phyloP scores from a whole-genome alignment of 2,329 filamentous ascomycete species.

The Alternaria viburni region DNA sequence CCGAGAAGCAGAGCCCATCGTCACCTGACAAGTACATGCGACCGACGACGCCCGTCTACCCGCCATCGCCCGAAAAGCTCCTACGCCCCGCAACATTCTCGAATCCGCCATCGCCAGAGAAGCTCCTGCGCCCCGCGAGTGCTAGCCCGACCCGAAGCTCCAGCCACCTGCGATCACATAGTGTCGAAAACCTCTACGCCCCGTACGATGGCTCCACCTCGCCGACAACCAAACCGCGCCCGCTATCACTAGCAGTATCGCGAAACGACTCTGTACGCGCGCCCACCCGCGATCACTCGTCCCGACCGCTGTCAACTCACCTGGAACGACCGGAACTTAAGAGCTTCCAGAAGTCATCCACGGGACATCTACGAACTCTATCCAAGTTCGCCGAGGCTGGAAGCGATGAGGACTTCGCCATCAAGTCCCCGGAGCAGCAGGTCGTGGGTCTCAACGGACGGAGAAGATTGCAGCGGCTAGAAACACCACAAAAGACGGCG shows the following conservation, averaged over 20 bases:
- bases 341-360: constrained; percentile 84
- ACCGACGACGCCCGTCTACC: constrained; percentile 1
- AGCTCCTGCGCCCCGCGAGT: constrained; percentile 24
- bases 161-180: constrained; percentile 43
- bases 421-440: constrained; percentile 79
- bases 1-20: constrained; percentile 27
- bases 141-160: constrained; percentile 27
- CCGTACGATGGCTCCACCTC: constrained; percentile 55
- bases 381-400: constrained; percentile 81
- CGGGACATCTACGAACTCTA: constrained; percentile 84
- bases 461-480: constrained; percentile 76
- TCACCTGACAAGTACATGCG: constrained; percentile 7
- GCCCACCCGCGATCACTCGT: constrained; percentile 42
- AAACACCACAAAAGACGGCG: constrained; percentile 59
- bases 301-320: constrained; percentile 40
- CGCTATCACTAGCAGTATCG: constrained; percentile 50
- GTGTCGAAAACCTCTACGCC: constrained; percentile 49
- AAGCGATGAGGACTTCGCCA: constrained; percentile 78
- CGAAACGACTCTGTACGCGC: constrained; percentile 48
- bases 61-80: constrained; percentile 30
- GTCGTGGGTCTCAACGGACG: constrained; percentile 87
- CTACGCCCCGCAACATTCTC: constrained; percentile 16
- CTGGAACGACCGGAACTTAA: constrained; percentile 68
- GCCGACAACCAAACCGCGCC: constrained; percentile 53
- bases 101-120: constrained; percentile 26